These are phyloP conservation scores for Gonapodya sp. DNA, from an alignment of 192 early-diverging fungal genomes.

Conservation along the genomic window DNA sequence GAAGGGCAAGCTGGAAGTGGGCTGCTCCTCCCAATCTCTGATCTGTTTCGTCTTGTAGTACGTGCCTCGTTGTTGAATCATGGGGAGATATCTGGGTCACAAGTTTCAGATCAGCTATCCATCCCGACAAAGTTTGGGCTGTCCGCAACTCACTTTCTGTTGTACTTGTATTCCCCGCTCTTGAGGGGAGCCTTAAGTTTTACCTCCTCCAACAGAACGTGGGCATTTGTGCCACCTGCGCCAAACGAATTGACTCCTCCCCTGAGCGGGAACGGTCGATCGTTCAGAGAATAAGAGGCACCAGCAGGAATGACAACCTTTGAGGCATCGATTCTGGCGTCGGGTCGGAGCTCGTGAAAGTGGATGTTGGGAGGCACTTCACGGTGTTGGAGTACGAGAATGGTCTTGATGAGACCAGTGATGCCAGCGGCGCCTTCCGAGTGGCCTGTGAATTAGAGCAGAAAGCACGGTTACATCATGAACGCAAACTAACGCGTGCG, in stretches of 20 bases:
- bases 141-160: constrained; percentile 2
- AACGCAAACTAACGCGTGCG: background rate
- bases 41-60: background rate
- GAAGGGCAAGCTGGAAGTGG: background rate
- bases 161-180: background rate
- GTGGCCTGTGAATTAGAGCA: constrained; percentile 6
- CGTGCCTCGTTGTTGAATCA: background rate
- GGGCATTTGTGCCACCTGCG: constrained; percentile 5
- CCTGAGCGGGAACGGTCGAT: background rate
- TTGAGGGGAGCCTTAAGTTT: background rate
- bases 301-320: background rate
- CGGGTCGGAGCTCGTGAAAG: constrained; percentile 10
- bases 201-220: background rate
- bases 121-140: no score
- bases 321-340: constrained; percentile 6
- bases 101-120: background rate
- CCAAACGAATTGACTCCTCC: constrained; percentile 6
- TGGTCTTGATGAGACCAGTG: constrained; percentile 12
- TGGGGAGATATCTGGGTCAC: background rate
- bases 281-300: background rate
- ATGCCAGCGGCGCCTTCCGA: constrained; percentile 16
- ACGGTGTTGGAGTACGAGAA: constrained; percentile 6
- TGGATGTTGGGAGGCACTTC: constrained; percentile 10
- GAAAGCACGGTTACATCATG: background rate
- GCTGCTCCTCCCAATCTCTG: background rate